Evolutionary conservation across 2,329 filamentous ascomycete species (phyloP).

Genomic region (Diaporthe citri): DNA sequence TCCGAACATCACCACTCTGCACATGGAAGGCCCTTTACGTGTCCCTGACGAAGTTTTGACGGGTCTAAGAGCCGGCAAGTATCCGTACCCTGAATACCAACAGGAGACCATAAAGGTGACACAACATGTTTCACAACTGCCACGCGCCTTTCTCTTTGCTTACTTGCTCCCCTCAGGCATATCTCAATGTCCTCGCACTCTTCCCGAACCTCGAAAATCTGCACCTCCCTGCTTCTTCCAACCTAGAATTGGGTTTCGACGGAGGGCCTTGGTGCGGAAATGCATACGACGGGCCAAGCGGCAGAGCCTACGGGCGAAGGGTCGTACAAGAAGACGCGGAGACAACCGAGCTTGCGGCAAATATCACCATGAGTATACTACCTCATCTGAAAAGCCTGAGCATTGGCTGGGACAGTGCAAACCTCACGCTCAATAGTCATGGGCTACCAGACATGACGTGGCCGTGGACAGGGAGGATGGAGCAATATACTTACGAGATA

Average conservation of each 20-base stretch:
- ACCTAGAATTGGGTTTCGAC: neutral
- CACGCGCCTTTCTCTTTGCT: neutral
- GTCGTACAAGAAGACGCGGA: neutral
- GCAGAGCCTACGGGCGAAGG: neutral
- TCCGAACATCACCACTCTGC: neutral
- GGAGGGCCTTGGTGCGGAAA: neutral
- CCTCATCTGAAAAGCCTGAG: neutral
- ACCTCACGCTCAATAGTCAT: neutral
- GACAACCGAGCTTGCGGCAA: neutral
- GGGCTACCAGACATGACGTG: neutral
- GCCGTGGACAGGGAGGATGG: slow-evolving; percentile 18
- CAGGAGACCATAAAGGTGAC: neutral
- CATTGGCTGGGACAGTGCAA: neutral
- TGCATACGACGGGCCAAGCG: neutral
- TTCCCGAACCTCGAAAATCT: neutral
- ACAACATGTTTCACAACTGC: too few relatives aligned
- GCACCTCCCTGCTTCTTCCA: neutral
- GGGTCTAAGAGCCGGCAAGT: too few relatives aligned
- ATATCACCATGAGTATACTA: neutral
- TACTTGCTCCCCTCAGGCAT: neutral
- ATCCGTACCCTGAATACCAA: neutral
- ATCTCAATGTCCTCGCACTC: neutral
- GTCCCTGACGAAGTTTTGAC: too few relatives aligned
- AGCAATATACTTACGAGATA: neutral
- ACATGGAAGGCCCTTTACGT: neutral